Base-by-base conservation (phyloP, 2,329 filamentous ascomycete species). In the Scedosporium minutisporum region DNA sequence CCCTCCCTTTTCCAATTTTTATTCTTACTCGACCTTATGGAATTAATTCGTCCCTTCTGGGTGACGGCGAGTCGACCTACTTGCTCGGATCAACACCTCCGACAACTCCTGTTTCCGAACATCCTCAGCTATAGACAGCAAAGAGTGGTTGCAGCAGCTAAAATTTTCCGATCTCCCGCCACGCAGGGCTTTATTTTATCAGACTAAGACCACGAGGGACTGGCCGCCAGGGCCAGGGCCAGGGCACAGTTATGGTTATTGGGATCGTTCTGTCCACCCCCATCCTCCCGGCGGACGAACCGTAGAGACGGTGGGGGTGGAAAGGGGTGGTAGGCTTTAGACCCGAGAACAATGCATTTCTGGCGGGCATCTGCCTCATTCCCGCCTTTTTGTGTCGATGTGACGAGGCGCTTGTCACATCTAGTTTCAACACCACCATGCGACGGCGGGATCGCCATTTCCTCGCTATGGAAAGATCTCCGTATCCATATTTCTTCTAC, bases 391-490 rank as follows among this genome's bases (percentile, higher is more conserved):
- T 18, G 14, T 38, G 57, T 58, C 57, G 27, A 38, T 71, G 67
- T 65, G 67, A 71, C 67, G 65, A 63, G 62, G 63, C 59, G 63
- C 33, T 67, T 65, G 65, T 70, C 67, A 68, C 62, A 66, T 68
- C 63, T 64, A 64, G 69, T 71, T 72, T 71, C 70, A 71, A 70
- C 65, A 58, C 58, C 63, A 58, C 65, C 64, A 68, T 69, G 67
- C 65, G 65, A 65, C 64, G 51, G 57, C 69, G 68, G 68, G 70
- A 71, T 72, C 69, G 62, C 57, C 70, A 65, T 67, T 67, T 64
- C 68, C 66, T 66, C 63, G 64, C 63, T 63, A 53, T 41, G 27
- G 27, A 21, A 38, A 23, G 60, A 62, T 62, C 60, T 57, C 38
- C 60, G 46, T 14, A 38, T 41, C 27, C 48, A 62, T 62, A 58